These are phyloP conservation scores for Chenopodium album DNA, from an alignment of 148 eudicot species.

Conservation along the genomic window DNA sequence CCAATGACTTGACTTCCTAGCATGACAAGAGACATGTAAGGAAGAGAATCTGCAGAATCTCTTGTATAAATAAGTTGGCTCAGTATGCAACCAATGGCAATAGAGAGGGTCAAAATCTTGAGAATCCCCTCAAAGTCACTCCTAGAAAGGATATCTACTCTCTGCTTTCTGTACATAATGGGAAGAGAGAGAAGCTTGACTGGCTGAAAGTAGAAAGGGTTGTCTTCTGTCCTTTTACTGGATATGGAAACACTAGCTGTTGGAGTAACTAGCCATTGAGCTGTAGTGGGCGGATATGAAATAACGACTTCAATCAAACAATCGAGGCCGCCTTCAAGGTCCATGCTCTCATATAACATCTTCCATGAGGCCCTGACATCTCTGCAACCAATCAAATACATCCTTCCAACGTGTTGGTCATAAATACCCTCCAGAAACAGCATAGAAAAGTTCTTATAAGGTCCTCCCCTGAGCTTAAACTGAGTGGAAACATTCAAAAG, in stretches of 20 bases:
- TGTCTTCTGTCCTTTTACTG: conserved; percentile 73
- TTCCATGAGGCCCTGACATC: conserved; percentile 76
- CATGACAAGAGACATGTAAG: conserved; percentile 80
- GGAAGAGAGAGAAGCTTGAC: conserved; percentile 66
- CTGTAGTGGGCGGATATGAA: conserved; percentile 76
- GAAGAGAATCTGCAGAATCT: conserved; percentile 48
- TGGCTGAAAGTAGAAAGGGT: conserved; percentile 64
- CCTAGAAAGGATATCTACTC: conserved; percentile 72
- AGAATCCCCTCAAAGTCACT: conserved; percentile 73
- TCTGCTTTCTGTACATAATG: conserved; percentile 64
- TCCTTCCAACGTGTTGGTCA: conserved; percentile 66
- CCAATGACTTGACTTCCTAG: conserved; percentile 88
- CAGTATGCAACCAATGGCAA: conserved; percentile 55
- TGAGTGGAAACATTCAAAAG: conserved; percentile 79
- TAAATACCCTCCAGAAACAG: conserved; percentile 86
- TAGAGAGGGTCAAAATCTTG: conserved; percentile 60
- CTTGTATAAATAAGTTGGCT: conserved; percentile 61
- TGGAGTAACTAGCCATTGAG: conserved; percentile 78
- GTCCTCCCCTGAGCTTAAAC: conserved; percentile 36
- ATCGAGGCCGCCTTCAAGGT: conserved; percentile 72
- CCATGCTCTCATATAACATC: conserved; percentile 53
- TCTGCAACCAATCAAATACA: conserved; percentile 84
- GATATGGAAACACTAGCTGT: conserved; percentile 61
- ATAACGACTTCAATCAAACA: conserved; percentile 64
- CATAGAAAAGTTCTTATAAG: conserved; percentile 43